These are phyloP conservation scores for Fusarium ramigenum DNA, from an alignment of 2,329 filamentous ascomycete genomes.

Conservation along the genomic window DNA sequence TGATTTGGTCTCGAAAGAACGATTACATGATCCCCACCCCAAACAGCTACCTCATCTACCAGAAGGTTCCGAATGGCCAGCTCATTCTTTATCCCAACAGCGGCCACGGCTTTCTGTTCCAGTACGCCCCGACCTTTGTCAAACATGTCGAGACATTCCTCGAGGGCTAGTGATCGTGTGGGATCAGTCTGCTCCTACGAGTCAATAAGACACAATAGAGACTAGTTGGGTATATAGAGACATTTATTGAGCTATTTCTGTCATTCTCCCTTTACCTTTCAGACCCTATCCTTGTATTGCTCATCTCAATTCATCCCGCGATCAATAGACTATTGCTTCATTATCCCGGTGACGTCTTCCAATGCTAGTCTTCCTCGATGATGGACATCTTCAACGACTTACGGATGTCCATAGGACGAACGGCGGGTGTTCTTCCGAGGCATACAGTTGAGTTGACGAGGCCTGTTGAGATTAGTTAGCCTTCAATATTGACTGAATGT, in stretches of 20 bases:
- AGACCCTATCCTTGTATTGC: background rate
- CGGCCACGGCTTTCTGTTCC: slow-evolving; percentile 11
- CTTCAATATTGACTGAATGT: too few species aligned
- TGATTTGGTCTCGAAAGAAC: rapidly evolving
- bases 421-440: slow-evolving; percentile 2
- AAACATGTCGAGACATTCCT: slow-evolving; percentile 1
- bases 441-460: slow-evolving; percentile 2
- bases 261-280: background rate
- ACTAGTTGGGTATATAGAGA: rapidly evolving
- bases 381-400: slow-evolving; percentile 6
- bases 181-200: rapidly evolving
- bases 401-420: background rate
- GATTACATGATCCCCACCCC: slow-evolving; percentile 17
- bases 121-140: background rate
- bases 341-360: rapidly evolving
- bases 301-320: rapidly evolving
- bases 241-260: background rate
- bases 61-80: background rate
- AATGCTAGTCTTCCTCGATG: background rate
- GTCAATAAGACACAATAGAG: rapidly evolving
- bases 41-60: slow-evolving; percentile 1
- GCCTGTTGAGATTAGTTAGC: background rate
- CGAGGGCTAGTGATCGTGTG: rapidly evolving
- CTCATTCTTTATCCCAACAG: slow-evolving; percentile 13
- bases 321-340: rapidly evolving